phyloP scores from a whole-genome alignment of 1,284 basidiomycete species.

The Cystobasidium slooffiae region DNA sequence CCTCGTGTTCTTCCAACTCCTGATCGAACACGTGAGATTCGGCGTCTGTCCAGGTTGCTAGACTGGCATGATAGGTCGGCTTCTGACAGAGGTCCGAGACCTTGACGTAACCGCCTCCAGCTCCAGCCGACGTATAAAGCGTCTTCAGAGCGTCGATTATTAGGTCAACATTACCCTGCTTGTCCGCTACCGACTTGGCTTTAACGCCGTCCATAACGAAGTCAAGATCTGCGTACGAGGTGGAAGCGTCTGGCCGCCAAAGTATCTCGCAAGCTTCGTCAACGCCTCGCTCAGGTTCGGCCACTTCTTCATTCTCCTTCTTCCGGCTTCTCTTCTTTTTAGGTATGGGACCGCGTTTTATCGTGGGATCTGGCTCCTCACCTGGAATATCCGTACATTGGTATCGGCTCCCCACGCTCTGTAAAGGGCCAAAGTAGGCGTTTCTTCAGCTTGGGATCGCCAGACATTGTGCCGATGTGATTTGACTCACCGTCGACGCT shows the following conservation, averaged over 20 bases:
- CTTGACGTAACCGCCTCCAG: not conserved
- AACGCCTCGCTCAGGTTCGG: conserved; percentile 33
- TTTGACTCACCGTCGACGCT: conserved; percentile 47
- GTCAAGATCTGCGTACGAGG: not conserved
- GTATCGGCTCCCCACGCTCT: conserved; percentile 51
- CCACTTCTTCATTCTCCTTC: not conserved
- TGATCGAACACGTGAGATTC: conserved; percentile 46
- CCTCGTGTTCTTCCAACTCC: conserved; percentile 46
- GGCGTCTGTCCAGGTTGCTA: conserved; percentile 48
- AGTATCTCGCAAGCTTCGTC: conserved; percentile 17
- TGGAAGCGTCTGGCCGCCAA: conserved; percentile 14
- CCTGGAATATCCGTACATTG: conserved; percentile 45
- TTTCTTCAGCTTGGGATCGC: not conserved
- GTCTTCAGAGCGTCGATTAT: conserved; percentile 17
- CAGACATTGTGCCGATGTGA: not conserved
- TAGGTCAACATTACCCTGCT: conserved; percentile 26
- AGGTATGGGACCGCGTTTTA: not conserved
- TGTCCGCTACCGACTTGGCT: not conserved
- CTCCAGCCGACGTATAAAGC: not conserved
- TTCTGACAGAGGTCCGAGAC: not conserved
- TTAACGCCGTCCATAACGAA: not conserved
- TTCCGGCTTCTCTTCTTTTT: conserved; percentile 14
- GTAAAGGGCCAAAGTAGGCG: not conserved
- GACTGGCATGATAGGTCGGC: conserved; percentile 36
- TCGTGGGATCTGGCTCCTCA: conserved; percentile 28